A percentile compares a stretch with the other conserved stretches of the same genome.
Evolutionary conservation across 805 yeast species (phyloP).

Genomic region (Nakazawaea ernobii): DNA sequence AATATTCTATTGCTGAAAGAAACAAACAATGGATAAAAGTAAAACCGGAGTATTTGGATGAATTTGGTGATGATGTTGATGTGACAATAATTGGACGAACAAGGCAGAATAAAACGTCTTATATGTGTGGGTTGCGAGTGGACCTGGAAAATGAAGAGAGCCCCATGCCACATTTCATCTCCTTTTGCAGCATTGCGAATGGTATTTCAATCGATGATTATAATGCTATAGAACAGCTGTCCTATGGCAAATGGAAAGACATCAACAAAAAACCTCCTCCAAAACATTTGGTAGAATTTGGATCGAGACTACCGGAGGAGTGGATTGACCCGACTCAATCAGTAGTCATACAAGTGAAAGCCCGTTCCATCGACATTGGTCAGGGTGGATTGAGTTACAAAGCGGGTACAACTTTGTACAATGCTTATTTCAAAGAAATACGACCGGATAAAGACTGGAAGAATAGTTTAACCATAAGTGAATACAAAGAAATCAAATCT

Average conservation of each 20-base stretch:
- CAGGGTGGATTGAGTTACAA: constrained; percentile 43
- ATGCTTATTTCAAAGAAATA: constrained; percentile 65
- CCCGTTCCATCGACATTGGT: constrained; percentile 59
- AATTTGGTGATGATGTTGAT: constrained; percentile 84
- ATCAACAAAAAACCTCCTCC: constrained; percentile 35
- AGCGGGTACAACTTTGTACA: constrained; percentile 65
- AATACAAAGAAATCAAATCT: constrained; percentile 36
- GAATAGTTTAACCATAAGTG: constrained; percentile 49
- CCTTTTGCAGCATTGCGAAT: constrained; percentile 79
- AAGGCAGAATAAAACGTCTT: constrained; percentile 65
- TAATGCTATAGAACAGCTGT: constrained; percentile 46
- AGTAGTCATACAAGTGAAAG: constrained; percentile 76
- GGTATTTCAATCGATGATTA: constrained; percentile 69
- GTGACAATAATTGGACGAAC: constrained; percentile 73
- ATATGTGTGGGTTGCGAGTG: constrained; percentile 65
- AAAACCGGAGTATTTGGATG: constrained; percentile 85
- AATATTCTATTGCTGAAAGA: constrained; percentile 57
- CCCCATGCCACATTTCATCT: constrained; percentile 32
- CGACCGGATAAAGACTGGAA: constrained; percentile 64
- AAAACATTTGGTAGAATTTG: constrained; percentile 41
- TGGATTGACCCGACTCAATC: constrained; percentile 83
- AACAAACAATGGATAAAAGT: constrained; percentile 76
- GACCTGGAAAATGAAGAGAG: constrained; percentile 18
- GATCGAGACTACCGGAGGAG: constrained; percentile 53
- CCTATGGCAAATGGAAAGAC: constrained; percentile 59